Evolutionary conservation across 495 filamentous ascomycete species (phyloP).

Genomic region (Penicilliopsis zonata): DNA sequence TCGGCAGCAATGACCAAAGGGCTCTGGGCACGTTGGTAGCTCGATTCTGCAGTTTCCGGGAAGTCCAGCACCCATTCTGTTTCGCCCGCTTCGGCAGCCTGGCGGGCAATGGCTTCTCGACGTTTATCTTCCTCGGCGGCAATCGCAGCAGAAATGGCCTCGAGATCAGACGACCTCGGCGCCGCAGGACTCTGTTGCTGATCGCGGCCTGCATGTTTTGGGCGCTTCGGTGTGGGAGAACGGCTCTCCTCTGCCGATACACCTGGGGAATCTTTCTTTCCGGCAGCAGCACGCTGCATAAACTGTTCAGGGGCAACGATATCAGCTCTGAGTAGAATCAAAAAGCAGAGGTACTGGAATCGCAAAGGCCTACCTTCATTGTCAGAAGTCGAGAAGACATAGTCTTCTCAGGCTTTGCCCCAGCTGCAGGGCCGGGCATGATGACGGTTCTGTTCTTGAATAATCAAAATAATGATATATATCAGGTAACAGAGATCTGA

Average conservation of each 20-base stretch:
- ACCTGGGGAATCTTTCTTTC: constrained; percentile 20
- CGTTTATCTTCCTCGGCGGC: constrained; percentile 67
- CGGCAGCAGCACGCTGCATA: constrained; percentile 82
- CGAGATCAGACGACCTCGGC: constrained; percentile 21
- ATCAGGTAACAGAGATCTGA: too few species aligned
- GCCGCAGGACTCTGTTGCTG: constrained; percentile 13
- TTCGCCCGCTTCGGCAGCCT: constrained; percentile 67
- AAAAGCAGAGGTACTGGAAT: too few species aligned
- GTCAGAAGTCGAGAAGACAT: constrained; percentile 87
- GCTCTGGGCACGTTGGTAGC: constrained; percentile 8
- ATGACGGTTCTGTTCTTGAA: too few species aligned
- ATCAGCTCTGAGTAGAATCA: too few species aligned
- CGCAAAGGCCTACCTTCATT: constrained; percentile 60
- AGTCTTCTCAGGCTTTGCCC: constrained; percentile 43
- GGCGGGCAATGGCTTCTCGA: constrained; percentile 53
- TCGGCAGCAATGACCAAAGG: constrained; percentile 23
- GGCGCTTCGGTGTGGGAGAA: constrained; percentile 29
- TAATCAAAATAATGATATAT: too few species aligned
- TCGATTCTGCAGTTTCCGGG: constrained; percentile 10
- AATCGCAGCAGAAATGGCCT: constrained; percentile 59
- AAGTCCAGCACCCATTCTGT: constrained; percentile 69
- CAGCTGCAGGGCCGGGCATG: constrained; percentile 21
- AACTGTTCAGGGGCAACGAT: constrained; percentile 45
- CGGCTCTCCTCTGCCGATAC: constrained; percentile 10
- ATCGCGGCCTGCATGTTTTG: constrained; percentile 25